Percentiles rank a stretch among this genome's conserved stretches.
Evolutionary conservation across 495 filamentous ascomycete species (phyloP).

Genomic region (Tuber microsphaerosporum): DNA sequence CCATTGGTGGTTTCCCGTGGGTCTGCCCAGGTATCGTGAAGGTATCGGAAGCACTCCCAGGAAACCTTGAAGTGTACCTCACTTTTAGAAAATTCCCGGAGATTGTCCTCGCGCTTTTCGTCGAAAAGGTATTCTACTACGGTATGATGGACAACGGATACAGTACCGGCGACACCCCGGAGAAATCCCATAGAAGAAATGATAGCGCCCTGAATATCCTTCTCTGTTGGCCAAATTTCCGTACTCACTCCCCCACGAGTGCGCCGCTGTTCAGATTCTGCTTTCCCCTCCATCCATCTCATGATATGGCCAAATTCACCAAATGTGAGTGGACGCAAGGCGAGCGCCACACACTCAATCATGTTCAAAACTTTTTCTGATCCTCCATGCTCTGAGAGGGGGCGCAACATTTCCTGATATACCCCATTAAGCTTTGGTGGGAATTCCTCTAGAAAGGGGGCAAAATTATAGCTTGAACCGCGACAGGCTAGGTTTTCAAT

Average conservation of each 20-base stretch:
- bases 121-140: neutral
- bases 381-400: neutral
- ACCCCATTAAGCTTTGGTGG: neutral
- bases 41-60: neutral
- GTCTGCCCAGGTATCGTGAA: neutral
- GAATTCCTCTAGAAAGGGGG: neutral
- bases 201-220: neutral
- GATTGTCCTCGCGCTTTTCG: accelerated
- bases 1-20: accelerated
- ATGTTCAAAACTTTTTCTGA: neutral
- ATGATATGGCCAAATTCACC: neutral
- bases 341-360: neutral
- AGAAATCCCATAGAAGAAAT: neutral
- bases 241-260: too few species aligned
- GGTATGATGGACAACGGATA: neutral
- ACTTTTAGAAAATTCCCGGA: neutral
- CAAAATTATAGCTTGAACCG: neutral
- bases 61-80: neutral
- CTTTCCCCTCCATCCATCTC: neutral
- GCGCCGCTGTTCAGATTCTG: neutral
- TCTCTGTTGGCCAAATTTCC: neutral
- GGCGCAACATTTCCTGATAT: neutral
- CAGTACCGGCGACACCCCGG: accelerated
- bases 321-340: neutral
- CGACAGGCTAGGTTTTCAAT: neutral